phyloP scores from a whole-genome alignment of 305 asterid species.

The Plantago rigida region DNA sequence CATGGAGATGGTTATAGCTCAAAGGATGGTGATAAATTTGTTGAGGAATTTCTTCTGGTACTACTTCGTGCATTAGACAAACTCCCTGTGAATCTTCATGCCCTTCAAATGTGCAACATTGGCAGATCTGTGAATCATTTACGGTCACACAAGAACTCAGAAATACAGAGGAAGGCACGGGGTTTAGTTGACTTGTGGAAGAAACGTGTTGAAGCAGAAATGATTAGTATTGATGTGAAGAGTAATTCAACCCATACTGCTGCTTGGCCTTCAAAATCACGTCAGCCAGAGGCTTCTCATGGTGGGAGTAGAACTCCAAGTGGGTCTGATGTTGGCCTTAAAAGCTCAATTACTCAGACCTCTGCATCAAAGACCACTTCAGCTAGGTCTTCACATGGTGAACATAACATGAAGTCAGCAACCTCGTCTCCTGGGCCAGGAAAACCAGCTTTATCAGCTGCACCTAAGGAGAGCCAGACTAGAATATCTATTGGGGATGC shows the following conservation, averaged over 20 bases:
- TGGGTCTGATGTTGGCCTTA: constrained; percentile 42
- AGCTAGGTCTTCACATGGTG: constrained; percentile 40
- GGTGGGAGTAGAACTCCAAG: constrained; percentile 38
- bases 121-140: constrained; percentile 71
- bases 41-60: constrained; percentile 57
- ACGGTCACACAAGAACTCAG: constrained; percentile 56
- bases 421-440: constrained; percentile 43
- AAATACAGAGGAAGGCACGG: constrained; percentile 62
- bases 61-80: constrained; percentile 67
- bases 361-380: constrained; percentile 39
- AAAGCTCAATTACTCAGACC: constrained; percentile 39
- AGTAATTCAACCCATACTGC: constrained; percentile 39
- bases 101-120: constrained; percentile 62
- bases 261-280: constrained; percentile 48
- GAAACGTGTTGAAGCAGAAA: constrained; percentile 69
- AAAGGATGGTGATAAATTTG: constrained; percentile 46
- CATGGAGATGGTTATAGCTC: constrained; percentile 31
- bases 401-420: constrained; percentile 36
- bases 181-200: constrained; percentile 68
- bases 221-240: constrained; percentile 50
- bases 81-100: constrained; percentile 66
- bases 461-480: constrained; percentile 44
- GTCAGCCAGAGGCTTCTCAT: constrained; percentile 43
- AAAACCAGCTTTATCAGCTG: constrained; percentile 37
- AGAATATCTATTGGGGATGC: constrained; percentile 36